Conservation (phyloP, 2,329 filamentous ascomycete species). For the Epichloe gansuensis region DNA sequence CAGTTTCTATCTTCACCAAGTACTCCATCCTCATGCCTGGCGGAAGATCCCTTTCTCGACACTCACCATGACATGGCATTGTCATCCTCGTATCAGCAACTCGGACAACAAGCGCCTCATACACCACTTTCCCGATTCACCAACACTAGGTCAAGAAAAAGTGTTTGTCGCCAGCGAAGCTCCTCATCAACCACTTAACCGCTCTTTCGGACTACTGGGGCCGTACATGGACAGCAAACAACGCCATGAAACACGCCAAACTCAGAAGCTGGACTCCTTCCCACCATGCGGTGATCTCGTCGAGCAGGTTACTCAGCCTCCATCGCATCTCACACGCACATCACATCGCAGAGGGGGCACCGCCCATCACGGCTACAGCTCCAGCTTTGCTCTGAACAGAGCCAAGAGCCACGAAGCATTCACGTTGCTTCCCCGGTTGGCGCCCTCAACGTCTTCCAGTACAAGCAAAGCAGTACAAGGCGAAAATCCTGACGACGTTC, state of each 20-base stretch:
- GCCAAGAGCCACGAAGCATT: slow-evolving; percentile 10
- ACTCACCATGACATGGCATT: not conserved
- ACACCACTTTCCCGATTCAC: slow-evolving; percentile 4
- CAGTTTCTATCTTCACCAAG: not conserved
- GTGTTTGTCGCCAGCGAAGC: not conserved
- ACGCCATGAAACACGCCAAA: not conserved
- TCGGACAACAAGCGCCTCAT: not conserved
- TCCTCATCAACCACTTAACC: not conserved
- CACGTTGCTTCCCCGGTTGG: slow-evolving; percentile 11
- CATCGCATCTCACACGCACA: not conserved
- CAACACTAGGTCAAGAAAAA: slow-evolving; percentile 2
- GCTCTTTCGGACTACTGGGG: not conserved
- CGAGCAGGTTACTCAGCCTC: not conserved
- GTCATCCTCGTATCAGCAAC: not conserved
- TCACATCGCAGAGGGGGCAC: too few species aligned
- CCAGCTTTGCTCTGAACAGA: slow-evolving; percentile 13
- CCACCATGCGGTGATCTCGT: too few species aligned
- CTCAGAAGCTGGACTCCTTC: not conserved
- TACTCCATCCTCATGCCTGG: not conserved
- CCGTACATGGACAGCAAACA: not conserved
- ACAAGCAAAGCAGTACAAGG: not conserved
- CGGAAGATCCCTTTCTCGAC: not conserved
- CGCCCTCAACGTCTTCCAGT: not conserved
- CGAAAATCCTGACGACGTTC: not conserved
- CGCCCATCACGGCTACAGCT: slow-evolving; percentile 4